Evolutionary conservation across 2,329 filamentous ascomycete genomes (phyloP).

Genomic region (Epichloe elymi): DNA sequence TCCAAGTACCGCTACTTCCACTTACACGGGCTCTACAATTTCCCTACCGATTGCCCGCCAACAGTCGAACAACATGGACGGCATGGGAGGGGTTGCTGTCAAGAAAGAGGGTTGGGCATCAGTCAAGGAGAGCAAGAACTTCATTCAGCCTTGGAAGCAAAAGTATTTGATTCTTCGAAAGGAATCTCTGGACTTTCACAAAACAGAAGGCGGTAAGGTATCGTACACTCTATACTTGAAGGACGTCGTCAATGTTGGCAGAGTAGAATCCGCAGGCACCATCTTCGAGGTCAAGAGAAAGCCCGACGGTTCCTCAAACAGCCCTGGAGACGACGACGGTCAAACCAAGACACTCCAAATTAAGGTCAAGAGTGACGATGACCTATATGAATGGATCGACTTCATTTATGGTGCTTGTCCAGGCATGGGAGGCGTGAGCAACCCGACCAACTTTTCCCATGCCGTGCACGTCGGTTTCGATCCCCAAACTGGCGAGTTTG

Average conservation of each 20-base stretch:
- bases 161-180: conserved; percentile 87
- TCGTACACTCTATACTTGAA: conserved; percentile 75
- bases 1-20: conserved; percentile 50
- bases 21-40: conserved; percentile 59
- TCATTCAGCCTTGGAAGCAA: conserved; percentile 78
- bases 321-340: conserved; percentile 66
- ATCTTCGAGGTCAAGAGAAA: conserved; percentile 87
- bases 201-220: conserved; percentile 76
- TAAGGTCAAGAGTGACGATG: conserved; percentile 88
- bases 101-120: conserved; percentile 74
- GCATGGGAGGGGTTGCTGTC: conserved; percentile 54
- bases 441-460: conserved; percentile 96
- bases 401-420: conserved; percentile 94
- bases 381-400: conserved; percentile 98
- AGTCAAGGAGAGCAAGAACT: conserved; percentile 81
- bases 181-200: conserved; percentile 87
- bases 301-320: conserved; percentile 53
- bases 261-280: conserved; percentile 81
- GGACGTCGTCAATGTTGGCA: conserved; percentile 79
- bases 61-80: conserved; percentile 46
- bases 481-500: conserved; percentile 86
- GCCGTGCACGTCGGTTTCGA: conserved; percentile 97
- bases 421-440: conserved; percentile 95
- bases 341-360: conserved; percentile 76
- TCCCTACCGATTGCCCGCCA: conserved; percentile 55